These are phyloP conservation scores for Candida tibetensis DNA, from an alignment of 805 yeast species.

Conservation along the genomic window DNA sequence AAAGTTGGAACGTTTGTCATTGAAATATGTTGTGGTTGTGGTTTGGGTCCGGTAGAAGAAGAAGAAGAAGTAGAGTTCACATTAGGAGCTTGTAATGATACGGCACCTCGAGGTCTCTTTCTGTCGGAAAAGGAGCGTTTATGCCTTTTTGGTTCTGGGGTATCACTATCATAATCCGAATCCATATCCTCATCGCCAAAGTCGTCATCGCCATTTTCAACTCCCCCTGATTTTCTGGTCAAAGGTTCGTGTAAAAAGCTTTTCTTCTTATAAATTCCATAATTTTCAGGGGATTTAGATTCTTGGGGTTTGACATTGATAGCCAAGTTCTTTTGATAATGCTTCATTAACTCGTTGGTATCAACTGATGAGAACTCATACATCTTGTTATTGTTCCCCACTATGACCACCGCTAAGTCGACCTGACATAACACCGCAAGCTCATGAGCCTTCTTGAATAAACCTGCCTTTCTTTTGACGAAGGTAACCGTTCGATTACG, in stretches of 20 bases:
- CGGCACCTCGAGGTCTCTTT: slow-evolving; percentile 4
- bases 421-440: slow-evolving; percentile 88
- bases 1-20: slow-evolving; percentile 12
- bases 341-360: slow-evolving; percentile 33
- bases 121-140: slow-evolving; percentile 15
- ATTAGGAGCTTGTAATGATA: neutral
- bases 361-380: slow-evolving; percentile 81
- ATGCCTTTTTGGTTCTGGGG: slow-evolving; percentile 34
- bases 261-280: slow-evolving; percentile 55
- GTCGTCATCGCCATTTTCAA: slow-evolving; percentile 18
- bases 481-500: slow-evolving; percentile 84
- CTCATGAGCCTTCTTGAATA: slow-evolving; percentile 84
- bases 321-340: slow-evolving; percentile 10
- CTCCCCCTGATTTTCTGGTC: slow-evolving; percentile 10
- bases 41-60: slow-evolving; percentile 4
- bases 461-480: slow-evolving; percentile 90
- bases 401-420: slow-evolving; percentile 84
- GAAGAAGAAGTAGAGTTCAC: neutral
- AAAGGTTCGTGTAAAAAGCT: slow-evolving; percentile 19
- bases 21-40: slow-evolving; percentile 10
- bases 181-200: slow-evolving; percentile 26
- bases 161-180: slow-evolving; percentile 33
- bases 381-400: slow-evolving; percentile 78
- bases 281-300: slow-evolving; percentile 61
- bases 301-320: slow-evolving; percentile 44